These are phyloP conservation scores for Calonectria pauciramosa DNA, from an alignment of 2,329 filamentous ascomycete species.

Conservation along the genomic window DNA sequence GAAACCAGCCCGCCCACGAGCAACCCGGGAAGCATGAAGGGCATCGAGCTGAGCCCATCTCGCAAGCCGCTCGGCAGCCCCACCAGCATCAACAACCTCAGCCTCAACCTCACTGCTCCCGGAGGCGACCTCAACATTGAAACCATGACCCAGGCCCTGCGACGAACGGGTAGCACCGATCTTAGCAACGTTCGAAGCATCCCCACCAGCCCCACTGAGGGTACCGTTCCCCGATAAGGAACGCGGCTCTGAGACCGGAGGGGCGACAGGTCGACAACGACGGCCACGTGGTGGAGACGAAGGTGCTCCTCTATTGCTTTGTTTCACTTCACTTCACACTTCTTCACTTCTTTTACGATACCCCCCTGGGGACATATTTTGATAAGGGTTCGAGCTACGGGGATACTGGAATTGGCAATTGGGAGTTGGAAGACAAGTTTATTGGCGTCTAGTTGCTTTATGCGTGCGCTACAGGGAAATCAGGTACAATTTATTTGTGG, in stretches of 20 bases:
- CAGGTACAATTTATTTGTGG: conserved; percentile 33
- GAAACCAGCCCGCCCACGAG: conserved; percentile 82
- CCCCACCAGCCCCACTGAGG: conserved; percentile 70
- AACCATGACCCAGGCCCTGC: conserved; percentile 91
- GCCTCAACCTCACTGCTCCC: conserved; percentile 47
- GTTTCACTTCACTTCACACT: conserved; percentile 35
- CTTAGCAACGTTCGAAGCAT: conserved; percentile 70
- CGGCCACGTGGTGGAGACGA: conserved; percentile 37
- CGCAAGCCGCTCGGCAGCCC: conserved; percentile 75
- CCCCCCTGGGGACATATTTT: conserved; percentile 33
- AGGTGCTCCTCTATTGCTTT: conserved; percentile 21
- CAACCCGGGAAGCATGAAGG: conserved; percentile 80
- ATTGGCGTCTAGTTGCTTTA: conserved; percentile 44
- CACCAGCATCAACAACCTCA: conserved; percentile 64
- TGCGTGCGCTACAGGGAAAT: conserved; percentile 34
- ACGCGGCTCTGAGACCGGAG: background rate
- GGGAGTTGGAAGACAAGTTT: conserved; percentile 49
- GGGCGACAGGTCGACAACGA: conserved; percentile 25
- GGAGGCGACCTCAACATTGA: conserved; percentile 85
- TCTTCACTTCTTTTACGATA: conserved; percentile 39
- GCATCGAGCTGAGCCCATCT: conserved; percentile 77
- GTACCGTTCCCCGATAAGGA: conserved; percentile 46
- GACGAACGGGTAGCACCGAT: conserved; percentile 88
- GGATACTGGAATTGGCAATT: conserved; percentile 44
- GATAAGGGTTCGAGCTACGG: conserved; percentile 37